Evolutionary conservation across 1,139 yeast genomes (phyloP), one percentile per base, ranked within the genome.

Genomic region (Sugiyamaella xylanicola): DNA sequence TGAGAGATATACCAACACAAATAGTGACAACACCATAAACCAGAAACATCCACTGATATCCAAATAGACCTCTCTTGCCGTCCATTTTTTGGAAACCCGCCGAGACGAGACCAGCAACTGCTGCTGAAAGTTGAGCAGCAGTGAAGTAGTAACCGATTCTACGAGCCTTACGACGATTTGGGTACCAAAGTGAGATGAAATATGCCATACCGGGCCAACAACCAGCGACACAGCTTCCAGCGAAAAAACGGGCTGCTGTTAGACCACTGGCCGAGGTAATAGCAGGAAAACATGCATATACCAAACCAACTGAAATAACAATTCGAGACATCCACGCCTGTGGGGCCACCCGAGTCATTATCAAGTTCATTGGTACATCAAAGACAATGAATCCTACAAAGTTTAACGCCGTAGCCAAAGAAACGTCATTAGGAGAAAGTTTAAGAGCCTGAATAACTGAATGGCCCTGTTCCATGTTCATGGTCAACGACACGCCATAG

Each of bases 161-260:
- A 62, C 83, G 79, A 2, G 95, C 87, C 62, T 85, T 81, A 57
- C 95, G 77, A 51, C 87, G 85, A 54, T 85, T 81, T 1, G 96
- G 96, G 66, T 90, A 90, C 95, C 96, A 90, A 63, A 88, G 75
- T 0, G 92, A 82, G 45, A 90, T 78, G 65, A 88, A 90, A 72
- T 88, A 89, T 21, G 92, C 85, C 85, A 90, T 77, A 9, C 96
- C 97, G 0, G 97, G 97, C 96, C 96, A 90, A 2, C 91, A 84
- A 39, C 97, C 97, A 9, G 96, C 96, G 51, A 91, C 91, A 57
- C 86, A 87, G 57, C 86, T 66, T 48, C 97, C 97, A 21, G 88
- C 81, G 58, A 90, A 78, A 56, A 89, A 83, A 60, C 96, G 78
- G 45, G 84, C 72, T 2, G 92, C 95, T 55, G 84, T 83, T 27